phyloP scores from a whole-genome alignment of 345 rosid genomes.

The Carallia brachiata region DNA sequence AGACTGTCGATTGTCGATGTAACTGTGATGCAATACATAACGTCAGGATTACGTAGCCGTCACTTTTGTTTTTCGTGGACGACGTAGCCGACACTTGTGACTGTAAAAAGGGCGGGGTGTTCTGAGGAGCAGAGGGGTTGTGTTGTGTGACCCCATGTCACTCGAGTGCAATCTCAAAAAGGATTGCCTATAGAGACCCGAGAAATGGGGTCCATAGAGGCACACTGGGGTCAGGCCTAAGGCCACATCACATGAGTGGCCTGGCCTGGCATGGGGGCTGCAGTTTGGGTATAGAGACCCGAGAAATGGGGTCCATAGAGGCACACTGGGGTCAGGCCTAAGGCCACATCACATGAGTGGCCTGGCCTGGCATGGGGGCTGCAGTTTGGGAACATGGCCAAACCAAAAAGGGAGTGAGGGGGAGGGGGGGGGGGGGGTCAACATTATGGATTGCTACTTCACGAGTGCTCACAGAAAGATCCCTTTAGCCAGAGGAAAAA shows the following conservation, averaged over 20 bases:
- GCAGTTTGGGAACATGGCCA: no score
- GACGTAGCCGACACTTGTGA: background rate
- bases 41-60: background rate
- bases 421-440: no score
- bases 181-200: background rate
- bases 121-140: background rate
- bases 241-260: no score
- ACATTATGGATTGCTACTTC: constrained; percentile 10
- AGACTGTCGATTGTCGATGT: background rate
- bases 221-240: constrained; percentile 21
- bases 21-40: background rate
- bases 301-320: no score
- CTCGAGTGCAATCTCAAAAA: constrained; percentile 10
- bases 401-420: no score
- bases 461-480: no score
- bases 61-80: no score
- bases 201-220: constrained; percentile 20
- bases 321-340: no score
- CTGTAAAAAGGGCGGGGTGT: background rate
- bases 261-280: background rate
- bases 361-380: no score
- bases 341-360: no score
- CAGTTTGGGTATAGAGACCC: no score
- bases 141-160: background rate
- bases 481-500: no score